Percentiles rank a stretch among this genome's conserved stretches.
Conservation (phyloP, 306 rosid genomes). For the Prunus campanulata region DNA sequence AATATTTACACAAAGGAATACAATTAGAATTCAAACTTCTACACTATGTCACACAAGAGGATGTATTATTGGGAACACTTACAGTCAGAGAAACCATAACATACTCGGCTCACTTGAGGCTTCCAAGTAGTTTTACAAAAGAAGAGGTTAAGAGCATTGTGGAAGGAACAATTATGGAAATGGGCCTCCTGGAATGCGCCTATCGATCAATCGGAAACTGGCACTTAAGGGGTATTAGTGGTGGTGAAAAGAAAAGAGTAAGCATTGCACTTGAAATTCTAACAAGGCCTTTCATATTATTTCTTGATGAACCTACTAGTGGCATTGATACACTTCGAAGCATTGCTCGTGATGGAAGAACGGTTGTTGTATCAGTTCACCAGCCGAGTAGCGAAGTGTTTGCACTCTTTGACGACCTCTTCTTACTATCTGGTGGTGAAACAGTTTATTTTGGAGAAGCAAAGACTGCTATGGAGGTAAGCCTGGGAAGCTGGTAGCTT, state of each 20-base stretch:
- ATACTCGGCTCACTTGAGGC: slow-evolving; percentile 67
- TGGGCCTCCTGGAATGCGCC: slow-evolving; percentile 89
- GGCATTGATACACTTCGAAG: slow-evolving; percentile 21
- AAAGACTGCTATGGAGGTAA: too few relatives aligned
- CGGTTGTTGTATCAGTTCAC: too few relatives aligned
- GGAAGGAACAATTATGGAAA: slow-evolving; percentile 72
- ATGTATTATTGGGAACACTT: slow-evolving; percentile 72
- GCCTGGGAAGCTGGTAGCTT: too few relatives aligned
- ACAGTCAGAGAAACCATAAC: slow-evolving; percentile 72
- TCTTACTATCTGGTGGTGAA: too few relatives aligned
- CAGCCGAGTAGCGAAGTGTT: too few relatives aligned
- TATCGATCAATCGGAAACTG: slow-evolving; percentile 71
- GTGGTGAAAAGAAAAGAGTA: slow-evolving; percentile 83
- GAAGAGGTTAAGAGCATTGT: slow-evolving; percentile 51
- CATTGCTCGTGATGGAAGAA: too few relatives aligned
- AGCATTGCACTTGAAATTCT: slow-evolving; percentile 88
- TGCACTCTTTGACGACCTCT: too few relatives aligned
- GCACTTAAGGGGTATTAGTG: slow-evolving; percentile 84
- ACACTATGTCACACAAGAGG: slow-evolving; percentile 69
- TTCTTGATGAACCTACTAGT: slow-evolving; percentile 89
- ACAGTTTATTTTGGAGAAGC: too few relatives aligned
- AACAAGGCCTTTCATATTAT: slow-evolving; percentile 65
- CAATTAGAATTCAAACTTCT: too few relatives aligned
- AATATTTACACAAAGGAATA: too few relatives aligned
- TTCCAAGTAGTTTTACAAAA: slow-evolving; percentile 48